Evolutionary conservation across 768 basidiomycete genomes (phyloP), one percentile per base, ranked within the genome.

Genomic region (Naganishia vaughanmartiniae): DNA sequence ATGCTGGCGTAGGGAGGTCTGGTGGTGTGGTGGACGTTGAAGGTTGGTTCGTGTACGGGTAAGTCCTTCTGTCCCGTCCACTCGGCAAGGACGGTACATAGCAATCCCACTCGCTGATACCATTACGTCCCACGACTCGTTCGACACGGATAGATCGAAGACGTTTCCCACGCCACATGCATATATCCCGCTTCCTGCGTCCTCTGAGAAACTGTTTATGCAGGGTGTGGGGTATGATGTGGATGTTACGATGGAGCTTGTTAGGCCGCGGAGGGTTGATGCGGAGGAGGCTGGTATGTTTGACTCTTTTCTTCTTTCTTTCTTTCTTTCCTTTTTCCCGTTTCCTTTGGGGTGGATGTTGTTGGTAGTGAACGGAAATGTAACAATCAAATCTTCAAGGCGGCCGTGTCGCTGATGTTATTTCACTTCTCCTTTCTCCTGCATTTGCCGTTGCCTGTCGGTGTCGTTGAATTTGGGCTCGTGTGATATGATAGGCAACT

Each of bases 21-120:
- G 78, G 75, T 3, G 74, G 75, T 2, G 48, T 68, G 4, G 70
- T 81, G 9, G 78, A 81, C 57, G 73, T 77, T 15, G 80, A 81
- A 66, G 80, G 77, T 21, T 81, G 80, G 80, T 68, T 81, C 53
- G 71, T 74, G 21, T 81, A 81, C 57, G 80, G 80, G 79, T 78
- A 51, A 67, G 77, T 72, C 5, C n/a, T 14, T 24, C 30, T 63
- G 15, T 70, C 33, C 1, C 28, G 48, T 15, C 12, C n/a, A 11
- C 48, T n/a, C n/a, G n/a, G n/a, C n/a, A n/a, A n/a, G n/a, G n/a
- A n/a, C n/a, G n/a, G n/a, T n/a, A n/a, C n/a, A n/a, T n/a, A n/a
- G n/a, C n/a, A n/a, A n/a, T n/a, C n/a, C n/a, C n/a, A n/a, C n/a
- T n/a, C n/a, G n/a, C n/a, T n/a, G n/a, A n/a, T n/a, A n/a, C n/a